Evolutionary conservation across 805 yeast genomes (phyloP).

Genomic region (Starmerella sp.): DNA sequence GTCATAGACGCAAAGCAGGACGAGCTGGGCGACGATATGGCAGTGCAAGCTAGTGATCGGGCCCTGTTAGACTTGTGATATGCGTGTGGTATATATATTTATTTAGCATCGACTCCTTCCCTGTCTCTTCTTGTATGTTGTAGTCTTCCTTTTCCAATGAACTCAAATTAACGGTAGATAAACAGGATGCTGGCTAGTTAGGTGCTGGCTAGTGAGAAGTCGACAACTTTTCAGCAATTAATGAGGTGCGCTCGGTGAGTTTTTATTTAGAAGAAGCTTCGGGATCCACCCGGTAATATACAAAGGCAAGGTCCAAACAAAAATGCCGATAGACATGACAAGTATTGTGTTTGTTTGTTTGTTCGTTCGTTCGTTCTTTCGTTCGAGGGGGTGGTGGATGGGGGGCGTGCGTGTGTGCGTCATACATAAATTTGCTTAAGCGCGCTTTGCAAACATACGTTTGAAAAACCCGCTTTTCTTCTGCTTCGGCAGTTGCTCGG

Average conservation of each 20-base stretch:
- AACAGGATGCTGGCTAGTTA: too few relatives aligned
- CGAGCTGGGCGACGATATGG: constrained; percentile 23
- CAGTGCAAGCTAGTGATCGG: constrained; percentile 28
- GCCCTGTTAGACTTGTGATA: constrained; percentile 25
- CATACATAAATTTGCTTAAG: not conserved
- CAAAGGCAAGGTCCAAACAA: not conserved
- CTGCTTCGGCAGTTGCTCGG: constrained; percentile 12
- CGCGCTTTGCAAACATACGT: constrained; percentile 17
- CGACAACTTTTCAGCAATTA: not conserved
- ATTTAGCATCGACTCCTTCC: not conserved
- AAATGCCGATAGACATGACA: too few relatives aligned
- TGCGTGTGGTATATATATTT: not conserved
- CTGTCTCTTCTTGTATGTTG: too few relatives aligned
- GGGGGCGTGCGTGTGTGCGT: too few relatives aligned
- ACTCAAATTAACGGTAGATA: too few relatives aligned
- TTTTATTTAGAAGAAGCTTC: not conserved
- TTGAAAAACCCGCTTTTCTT: constrained; percentile 19
- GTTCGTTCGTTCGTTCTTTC: not conserved
- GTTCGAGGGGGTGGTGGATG: too few relatives aligned
- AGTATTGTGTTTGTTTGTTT: not conserved
- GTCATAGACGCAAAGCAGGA: constrained; percentile 23
- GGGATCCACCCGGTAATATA: not conserved
- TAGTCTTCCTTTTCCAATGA: too few relatives aligned
- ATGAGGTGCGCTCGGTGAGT: not conserved
- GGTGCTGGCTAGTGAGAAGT: too few relatives aligned